A percentile compares a stretch with the other conserved stretches of the same genome.
phyloP scores from a whole-genome alignment of 768 basidiomycete species.

The Dioszegia hungarica region DNA sequence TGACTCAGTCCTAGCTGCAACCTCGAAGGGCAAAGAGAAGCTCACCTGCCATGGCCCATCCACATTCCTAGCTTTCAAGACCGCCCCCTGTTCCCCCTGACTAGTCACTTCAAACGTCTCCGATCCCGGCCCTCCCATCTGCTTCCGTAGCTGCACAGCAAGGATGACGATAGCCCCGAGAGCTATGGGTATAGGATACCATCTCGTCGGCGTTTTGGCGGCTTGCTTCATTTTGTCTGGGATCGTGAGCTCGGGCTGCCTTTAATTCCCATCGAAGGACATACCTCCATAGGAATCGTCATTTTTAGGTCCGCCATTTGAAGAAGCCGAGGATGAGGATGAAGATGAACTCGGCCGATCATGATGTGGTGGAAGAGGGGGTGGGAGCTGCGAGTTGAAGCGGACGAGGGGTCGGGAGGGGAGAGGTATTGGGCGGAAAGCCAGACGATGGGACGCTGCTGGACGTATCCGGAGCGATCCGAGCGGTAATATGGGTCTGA shows the following conservation, averaged over 20 bases:
- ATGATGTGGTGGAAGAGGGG: background rate
- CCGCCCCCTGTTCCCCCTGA: constrained; percentile 41
- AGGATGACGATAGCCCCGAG: constrained; percentile 79
- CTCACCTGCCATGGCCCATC: constrained; percentile 91
- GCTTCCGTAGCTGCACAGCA: constrained; percentile 39
- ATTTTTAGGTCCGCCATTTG: background rate
- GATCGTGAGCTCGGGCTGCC: no score
- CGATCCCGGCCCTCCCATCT: background rate
- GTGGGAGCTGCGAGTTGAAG: background rate
- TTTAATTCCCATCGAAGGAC: no score
- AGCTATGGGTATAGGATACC: constrained; percentile 90
- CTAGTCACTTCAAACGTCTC: constrained; percentile 33
- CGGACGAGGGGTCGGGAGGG: background rate
- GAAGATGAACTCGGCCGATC: background rate
- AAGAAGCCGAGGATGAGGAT: background rate
- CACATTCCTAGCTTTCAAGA: constrained; percentile 50
- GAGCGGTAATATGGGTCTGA: background rate
- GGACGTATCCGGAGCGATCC: background rate
- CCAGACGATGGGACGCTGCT: background rate
- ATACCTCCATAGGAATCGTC: background rate
- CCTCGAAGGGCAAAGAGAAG: no score
- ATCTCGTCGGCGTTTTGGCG: constrained; percentile 70
- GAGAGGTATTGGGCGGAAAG: background rate
- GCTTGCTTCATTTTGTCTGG: constrained; percentile 4
- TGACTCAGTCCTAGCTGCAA: background rate